These are phyloP conservation scores for Aspergillus kassunensis DNA, from an alignment of 495 filamentous ascomycete species.

Conservation along the genomic window DNA sequence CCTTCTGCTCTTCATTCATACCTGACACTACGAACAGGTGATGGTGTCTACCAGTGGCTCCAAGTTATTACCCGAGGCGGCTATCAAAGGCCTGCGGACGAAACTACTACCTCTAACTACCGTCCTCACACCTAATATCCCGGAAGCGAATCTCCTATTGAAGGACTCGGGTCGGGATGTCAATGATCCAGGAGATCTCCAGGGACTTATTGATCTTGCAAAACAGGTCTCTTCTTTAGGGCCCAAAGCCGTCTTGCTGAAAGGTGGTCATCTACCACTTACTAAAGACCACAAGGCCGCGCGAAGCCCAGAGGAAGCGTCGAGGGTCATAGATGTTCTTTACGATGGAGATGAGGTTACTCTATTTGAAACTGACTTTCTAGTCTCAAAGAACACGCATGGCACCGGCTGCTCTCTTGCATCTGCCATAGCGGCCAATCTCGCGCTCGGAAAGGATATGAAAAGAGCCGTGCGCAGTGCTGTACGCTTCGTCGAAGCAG, in stretches of 20 bases:
- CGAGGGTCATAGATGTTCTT: conserved; percentile 71
- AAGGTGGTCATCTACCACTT: conserved; percentile 88
- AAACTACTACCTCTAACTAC: conserved; percentile 72
- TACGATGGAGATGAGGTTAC: conserved; percentile 53
- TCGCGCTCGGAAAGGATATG: conserved; percentile 63
- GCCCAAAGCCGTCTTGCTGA: conserved; percentile 75
- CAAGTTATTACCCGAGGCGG: conserved; percentile 64
- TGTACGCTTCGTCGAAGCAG: conserved; percentile 77
- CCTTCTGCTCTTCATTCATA: background rate
- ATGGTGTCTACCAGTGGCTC: conserved; percentile 90
- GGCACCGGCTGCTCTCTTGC: conserved; percentile 95
- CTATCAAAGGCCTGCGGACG: conserved; percentile 60
- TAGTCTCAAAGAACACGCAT: conserved; percentile 77
- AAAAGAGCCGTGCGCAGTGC: conserved; percentile 62
- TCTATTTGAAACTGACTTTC: conserved; percentile 63
- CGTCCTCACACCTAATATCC: conserved; percentile 86
- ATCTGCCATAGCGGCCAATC: conserved; percentile 85
- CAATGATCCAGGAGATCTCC: conserved; percentile 48
- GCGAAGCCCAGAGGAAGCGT: conserved; percentile 49
- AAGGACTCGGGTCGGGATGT: conserved; percentile 49
- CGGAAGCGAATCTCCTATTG: conserved; percentile 76
- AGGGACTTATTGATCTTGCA: conserved; percentile 65
- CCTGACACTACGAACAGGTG: conserved; percentile 51
- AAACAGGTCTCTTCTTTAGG: conserved; percentile 62
- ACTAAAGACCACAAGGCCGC: conserved; percentile 54